Base-by-base conservation (phyloP, 306 rosid genomes). In the Boehmeria nivea region DNA sequence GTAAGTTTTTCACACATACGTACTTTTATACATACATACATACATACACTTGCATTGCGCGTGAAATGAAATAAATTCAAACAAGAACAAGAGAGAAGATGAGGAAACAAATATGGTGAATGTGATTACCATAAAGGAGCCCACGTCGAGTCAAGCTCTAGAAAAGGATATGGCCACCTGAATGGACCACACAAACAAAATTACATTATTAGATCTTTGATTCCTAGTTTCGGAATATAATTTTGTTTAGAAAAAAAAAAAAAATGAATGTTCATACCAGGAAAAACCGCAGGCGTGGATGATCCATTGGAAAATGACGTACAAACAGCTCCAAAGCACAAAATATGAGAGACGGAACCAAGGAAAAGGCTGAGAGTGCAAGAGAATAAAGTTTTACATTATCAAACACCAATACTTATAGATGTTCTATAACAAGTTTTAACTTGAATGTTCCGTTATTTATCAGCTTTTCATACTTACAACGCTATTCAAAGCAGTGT, bases 151-250 rank as follows among this genome's bases (percentile, higher is more conserved):
- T 70, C 58, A 13, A 89, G 85, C 82, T 83, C 87, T 2, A 89
- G 77, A 70, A 89, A 89, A 38, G 97, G 94, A 73, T 89, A 89
- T 2, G 97, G 97, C 85, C 85, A 80, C 85, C 85, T 80, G 69
- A 11, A 48, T 42, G 40, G 65, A 40, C 4, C 2, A 25, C 11
- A 38, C 62, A n/a, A n/a, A n/a, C n/a, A 28, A 48, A 24, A 18
- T 20, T 33, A 73, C 24, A 59, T 73, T 37, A 56, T 24, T 24
- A 31, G 12, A 39, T 57, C 40, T 36, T 46, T 12, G 12, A 51
- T 3, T 26, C 15, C 8, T 39, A n/a, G n/a, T n/a, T n/a, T 15
- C 2, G 17, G 6, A 8, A 12, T 40, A 40, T 40, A 40, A 40
- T 3, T 8, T 2, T 22, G 33, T 45, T 48, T 3, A 42, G 16